Evolutionary conservation across 192 early-diverging fungal genomes (phyloP).

Genomic region (Coemansia aciculifera): DNA sequence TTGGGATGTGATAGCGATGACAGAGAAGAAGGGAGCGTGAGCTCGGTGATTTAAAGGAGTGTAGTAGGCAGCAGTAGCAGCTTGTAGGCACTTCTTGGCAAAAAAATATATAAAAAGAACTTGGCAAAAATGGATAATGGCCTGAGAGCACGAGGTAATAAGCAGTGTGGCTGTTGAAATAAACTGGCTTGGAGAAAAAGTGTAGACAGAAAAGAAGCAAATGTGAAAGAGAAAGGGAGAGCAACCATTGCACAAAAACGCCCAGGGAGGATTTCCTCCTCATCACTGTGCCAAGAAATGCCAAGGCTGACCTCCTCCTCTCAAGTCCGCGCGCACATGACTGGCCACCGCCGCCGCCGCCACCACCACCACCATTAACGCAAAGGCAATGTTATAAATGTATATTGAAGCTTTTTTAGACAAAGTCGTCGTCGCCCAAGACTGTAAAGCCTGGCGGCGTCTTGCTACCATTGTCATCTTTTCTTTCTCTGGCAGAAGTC

Average conservation of each 20-base stretch:
- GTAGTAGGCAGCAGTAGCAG: not conserved
- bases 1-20: not conserved
- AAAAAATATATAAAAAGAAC: not conserved
- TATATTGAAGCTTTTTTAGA: not conserved
- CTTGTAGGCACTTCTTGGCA: not conserved
- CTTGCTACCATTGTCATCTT: not conserved
- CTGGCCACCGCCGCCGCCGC: conserved; percentile 1
- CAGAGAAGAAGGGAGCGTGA: not conserved
- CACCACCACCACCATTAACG: not conserved
- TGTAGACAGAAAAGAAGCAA: not conserved
- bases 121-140: conserved; percentile 3
- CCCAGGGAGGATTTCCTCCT: not conserved
- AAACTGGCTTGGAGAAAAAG: not conserved
- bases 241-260: not conserved
- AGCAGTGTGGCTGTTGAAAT: conserved; percentile 3
- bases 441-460: conserved; percentile 10
- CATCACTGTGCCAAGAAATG: conserved; percentile 9
- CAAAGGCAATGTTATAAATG: not conserved
- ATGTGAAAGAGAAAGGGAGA: not conserved
- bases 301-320: not conserved
- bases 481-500: not conserved
- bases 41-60: conserved; percentile 3
- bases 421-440: conserved; percentile 21
- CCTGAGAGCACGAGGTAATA: not conserved
- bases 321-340: conserved; percentile 12